Conservation (phyloP, 2,329 filamentous ascomycete genomes). For the Penicillium sp. region DNA sequence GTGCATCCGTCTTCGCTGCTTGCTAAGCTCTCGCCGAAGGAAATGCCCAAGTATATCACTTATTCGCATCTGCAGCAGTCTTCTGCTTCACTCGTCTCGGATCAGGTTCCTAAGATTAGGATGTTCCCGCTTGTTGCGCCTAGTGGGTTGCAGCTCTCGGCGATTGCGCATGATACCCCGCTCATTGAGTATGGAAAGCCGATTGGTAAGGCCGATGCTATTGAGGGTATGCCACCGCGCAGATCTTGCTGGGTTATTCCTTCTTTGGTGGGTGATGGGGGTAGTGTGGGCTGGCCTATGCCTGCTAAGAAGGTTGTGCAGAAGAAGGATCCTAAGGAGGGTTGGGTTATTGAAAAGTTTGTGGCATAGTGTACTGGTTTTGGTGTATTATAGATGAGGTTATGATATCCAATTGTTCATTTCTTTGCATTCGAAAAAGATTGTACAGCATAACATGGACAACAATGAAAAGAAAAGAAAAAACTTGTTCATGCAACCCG, state of each 20-base stretch:
- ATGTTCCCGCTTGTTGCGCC: constrained; percentile 87
- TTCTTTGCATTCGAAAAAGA: constrained; percentile 1
- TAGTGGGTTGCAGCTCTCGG: constrained; percentile 71
- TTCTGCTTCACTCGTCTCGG: constrained; percentile 54
- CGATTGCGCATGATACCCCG: constrained; percentile 79
- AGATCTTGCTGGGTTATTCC: constrained; percentile 84
- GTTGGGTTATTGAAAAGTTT: constrained; percentile 70
- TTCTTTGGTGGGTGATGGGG: constrained; percentile 68
- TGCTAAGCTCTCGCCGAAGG: constrained; percentile 64
- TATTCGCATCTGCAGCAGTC: constrained; percentile 81
- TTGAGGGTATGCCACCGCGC: constrained; percentile 48
- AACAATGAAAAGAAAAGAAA: neutral
- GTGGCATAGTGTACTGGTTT: constrained; percentile 22
- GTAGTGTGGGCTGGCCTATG: constrained; percentile 76
- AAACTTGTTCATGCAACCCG: constrained; percentile 1
- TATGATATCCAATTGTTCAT: constrained; percentile 24
- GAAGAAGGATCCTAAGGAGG: constrained; percentile 67
- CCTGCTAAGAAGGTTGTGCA: constrained; percentile 83
- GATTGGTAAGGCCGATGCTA: constrained; percentile 71
- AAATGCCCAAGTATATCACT: constrained; percentile 83
- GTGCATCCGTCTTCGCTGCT: constrained; percentile 84
- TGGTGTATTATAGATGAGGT: constrained; percentile 26
- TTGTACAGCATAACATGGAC: neutral
- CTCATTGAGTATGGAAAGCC: constrained; percentile 85
- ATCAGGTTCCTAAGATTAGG: constrained; percentile 68